Evolutionary conservation across 345 rosid genomes (phyloP), one percentile per base, ranked within the genome.

Genomic region (Moricandia arvensis): DNA sequence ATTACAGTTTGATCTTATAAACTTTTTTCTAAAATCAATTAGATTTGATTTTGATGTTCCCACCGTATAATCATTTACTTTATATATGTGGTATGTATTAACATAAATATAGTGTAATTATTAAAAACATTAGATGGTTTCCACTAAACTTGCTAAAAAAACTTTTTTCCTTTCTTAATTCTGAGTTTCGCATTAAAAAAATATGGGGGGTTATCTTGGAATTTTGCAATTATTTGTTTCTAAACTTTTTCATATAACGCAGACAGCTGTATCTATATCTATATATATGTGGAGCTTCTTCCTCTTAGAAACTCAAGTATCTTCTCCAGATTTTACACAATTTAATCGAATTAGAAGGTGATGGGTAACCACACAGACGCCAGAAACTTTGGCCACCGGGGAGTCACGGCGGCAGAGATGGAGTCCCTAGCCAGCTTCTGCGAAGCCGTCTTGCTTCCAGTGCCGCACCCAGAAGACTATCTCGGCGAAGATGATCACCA

Each of bases 371-470:
- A 38, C 24, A 73, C 4, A 61, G 15, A 29, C 51, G 21, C 60
- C n/a, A n/a, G n/a, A n/a, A n/a, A n/a, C n/a, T n/a, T n/a, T n/a
- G n/a, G n/a, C 12, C 66, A 8, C 55, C 51, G 35, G 7, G 85
- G 83, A 21, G 59, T 91, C 66, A 78, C 86, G n/a, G 75, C 83
- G 21, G 70, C 55, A 2, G 96, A 93, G 83, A 84, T 93, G 69
- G 69, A 73, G 8, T 38, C 91, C 0, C 61, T 93, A 72, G 66
- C 81, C n/a, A 75, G 86, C 76, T 4, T 91, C 29, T 90, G 90
- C n/a, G 89, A 88, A 59, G 81, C 82, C 6, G 2, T 87, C 8
- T 75, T 87, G 60, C 95, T 97, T 58, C 63, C 93, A 75, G 35
- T 87, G 26, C 13, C 79, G 3, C 72, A 77, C 9, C 68, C 76